Percentiles rank a stretch among this genome's conserved stretches.
Evolutionary conservation across 352 stramenopile genomes (phyloP).

Genomic region (Globisporangium orthogonon): DNA sequence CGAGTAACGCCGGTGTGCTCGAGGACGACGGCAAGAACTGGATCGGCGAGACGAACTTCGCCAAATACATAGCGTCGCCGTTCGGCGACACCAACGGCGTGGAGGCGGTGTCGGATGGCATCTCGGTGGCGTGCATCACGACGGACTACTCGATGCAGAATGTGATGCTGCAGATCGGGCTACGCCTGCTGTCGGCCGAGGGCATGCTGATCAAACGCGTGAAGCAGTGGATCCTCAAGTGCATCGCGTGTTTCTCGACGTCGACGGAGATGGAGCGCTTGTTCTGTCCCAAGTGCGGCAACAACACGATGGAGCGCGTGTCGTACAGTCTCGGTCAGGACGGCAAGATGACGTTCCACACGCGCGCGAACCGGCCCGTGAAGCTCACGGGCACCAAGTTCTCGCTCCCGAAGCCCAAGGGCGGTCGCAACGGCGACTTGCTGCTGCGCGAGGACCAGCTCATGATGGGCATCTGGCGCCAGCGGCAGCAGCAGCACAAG

Average conservation of each 20-base stretch:
- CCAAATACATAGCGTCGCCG: constrained; percentile 57
- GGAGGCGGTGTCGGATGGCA: constrained; percentile 43
- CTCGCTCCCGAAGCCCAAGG: constrained; percentile 94
- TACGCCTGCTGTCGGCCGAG: constrained; percentile 72
- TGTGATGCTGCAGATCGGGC: constrained; percentile 86
- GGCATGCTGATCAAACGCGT: constrained; percentile 86
- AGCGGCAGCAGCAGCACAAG: constrained; percentile 90
- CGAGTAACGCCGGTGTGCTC: constrained; percentile 62
- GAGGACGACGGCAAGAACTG: constrained; percentile 88
- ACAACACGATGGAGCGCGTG: constrained; percentile 93
- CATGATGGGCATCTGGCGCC: constrained; percentile 93
- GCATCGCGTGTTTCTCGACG: constrained; percentile 95
- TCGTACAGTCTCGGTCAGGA: constrained; percentile 92
- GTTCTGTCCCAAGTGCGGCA: constrained; percentile 97
- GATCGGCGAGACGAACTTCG: constrained; percentile 64
- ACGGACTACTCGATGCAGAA: constrained; percentile 90
- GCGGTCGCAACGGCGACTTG: constrained; percentile 91
- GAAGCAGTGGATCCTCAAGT: constrained; percentile 96
- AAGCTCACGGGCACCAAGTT: constrained; percentile 96
- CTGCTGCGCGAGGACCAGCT: constrained; percentile 97
- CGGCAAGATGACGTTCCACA: constrained; percentile 86
- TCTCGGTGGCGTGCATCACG: constrained; percentile 75
- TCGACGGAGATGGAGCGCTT: constrained; percentile 90
- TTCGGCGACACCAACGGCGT: constrained; percentile 70
- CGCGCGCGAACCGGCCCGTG: constrained; percentile 64